phyloP scores from a whole-genome alignment of 176 grass and related monocot genomes.

The Oropetium thomaeum region DNA sequence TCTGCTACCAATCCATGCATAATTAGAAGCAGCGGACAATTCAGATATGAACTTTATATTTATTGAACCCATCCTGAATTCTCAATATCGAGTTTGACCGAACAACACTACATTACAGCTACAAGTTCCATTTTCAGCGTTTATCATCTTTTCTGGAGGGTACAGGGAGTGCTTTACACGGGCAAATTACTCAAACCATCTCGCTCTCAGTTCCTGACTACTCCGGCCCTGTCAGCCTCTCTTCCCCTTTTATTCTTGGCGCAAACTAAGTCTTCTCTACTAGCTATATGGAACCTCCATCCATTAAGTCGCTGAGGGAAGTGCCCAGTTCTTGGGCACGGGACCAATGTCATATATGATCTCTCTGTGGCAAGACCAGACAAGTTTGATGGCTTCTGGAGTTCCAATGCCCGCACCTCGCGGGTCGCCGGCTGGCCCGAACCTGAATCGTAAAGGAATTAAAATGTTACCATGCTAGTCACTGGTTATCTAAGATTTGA shows the following conservation, averaged over 20 bases:
- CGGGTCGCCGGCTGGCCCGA: conserved; percentile 90
- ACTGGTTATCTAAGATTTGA: neutral
- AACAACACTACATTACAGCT: neutral
- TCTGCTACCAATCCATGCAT: neutral
- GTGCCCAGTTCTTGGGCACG: conserved; percentile 53
- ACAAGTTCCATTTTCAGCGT: neutral
- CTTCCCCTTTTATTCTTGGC: conserved; percentile 21
- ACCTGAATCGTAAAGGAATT: conserved; percentile 40
- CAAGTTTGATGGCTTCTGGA: conserved; percentile 89
- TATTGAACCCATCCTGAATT: neutral
- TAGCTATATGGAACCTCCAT: neutral
- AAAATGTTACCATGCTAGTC: neutral
- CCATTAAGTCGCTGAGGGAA: conserved; percentile 60
- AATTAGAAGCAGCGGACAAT: neutral
- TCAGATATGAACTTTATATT: neutral
- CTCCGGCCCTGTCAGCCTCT: neutral
- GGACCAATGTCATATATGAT: conserved; percentile 83
- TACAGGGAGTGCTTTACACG: neutral
- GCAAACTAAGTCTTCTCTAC: neutral
- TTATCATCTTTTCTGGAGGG: conserved; percentile 9
- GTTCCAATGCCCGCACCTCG: conserved; percentile 93
- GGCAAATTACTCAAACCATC: conserved; percentile 20
- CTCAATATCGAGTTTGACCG: neutral
- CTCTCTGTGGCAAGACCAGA: conserved; percentile 98
- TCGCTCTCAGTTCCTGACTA: neutral